Evolutionary conservation across 108 stramenopile genomes (phyloP).

Genomic region (Nitzschia inconspicua): DNA sequence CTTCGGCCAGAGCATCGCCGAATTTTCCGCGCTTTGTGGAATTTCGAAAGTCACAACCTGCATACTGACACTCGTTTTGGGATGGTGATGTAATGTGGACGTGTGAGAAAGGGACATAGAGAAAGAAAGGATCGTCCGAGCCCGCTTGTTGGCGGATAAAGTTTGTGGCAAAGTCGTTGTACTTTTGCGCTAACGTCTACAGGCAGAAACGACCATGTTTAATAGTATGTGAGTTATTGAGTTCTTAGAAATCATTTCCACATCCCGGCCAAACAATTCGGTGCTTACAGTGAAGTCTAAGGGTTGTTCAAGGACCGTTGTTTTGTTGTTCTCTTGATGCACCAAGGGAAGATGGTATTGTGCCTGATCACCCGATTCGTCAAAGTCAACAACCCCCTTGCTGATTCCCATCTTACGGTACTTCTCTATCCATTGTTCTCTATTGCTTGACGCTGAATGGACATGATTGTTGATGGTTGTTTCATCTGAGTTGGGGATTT

Average conservation of each 20-base stretch:
- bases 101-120: constrained; percentile 54
- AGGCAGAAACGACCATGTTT: no score
- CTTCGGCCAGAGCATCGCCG: constrained; percentile 47
- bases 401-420: no score
- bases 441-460: no score
- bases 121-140: constrained; percentile 39
- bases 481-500: no score
- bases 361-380: constrained; percentile 12
- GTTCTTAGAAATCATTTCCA: no score
- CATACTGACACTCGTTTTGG: constrained; percentile 26
- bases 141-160: constrained; percentile 30
- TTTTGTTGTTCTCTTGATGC: constrained; percentile 33
- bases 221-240: no score
- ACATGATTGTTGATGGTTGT: no score
- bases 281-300: constrained; percentile 48
- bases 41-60: constrained; percentile 18
- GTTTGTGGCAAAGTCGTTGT: constrained; percentile 33
- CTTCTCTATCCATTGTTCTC: no score
- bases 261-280: no score
- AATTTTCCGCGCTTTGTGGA: constrained; percentile 33
- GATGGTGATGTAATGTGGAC: constrained; percentile 32
- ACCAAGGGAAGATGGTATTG: constrained; percentile 27
- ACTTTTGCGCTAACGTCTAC: constrained; percentile 38
- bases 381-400: no score
- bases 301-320: constrained; percentile 47